Percentiles rank a stretch among this genome's conserved stretches.
Conservation (phyloP, 139 green algal species). For the Auxenochlorella pyrenoidosa region DNA sequence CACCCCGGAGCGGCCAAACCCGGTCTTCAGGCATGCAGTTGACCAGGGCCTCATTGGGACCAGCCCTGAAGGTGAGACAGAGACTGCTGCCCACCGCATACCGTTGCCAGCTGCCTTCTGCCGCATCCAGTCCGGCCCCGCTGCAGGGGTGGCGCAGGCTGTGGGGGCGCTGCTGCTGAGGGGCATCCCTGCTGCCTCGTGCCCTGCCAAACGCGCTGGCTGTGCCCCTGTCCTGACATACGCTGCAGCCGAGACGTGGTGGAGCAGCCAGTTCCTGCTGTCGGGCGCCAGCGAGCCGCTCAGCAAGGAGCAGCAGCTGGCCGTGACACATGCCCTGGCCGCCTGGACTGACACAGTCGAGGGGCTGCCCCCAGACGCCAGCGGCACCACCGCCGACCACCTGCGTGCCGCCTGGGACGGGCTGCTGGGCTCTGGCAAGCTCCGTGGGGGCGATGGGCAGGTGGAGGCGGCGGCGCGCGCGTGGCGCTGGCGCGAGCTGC, state of each 20-base stretch:
- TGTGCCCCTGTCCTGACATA: neutral
- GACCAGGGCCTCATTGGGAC: neutral
- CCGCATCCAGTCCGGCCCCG: neutral
- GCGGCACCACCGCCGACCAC: neutral
- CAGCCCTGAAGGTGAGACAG: neutral
- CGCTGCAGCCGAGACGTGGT: conserved; percentile 22
- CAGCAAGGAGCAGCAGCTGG: neutral
- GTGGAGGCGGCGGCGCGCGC: neutral
- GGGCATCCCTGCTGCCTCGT: neutral
- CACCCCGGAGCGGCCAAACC: neutral
- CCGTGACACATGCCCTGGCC: neutral
- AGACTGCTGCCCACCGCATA: neutral
- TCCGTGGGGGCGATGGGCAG: neutral
- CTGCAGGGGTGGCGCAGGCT: neutral
- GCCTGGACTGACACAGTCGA: conserved; percentile 6
- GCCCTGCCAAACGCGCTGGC: neutral
- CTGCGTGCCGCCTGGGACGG: conserved; percentile 7
- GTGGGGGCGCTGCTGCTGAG: neutral
- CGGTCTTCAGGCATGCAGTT: conserved; percentile 4
- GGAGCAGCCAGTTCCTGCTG: conserved; percentile 30
- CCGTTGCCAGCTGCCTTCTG: neutral
- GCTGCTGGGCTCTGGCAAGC: conserved; percentile 6
- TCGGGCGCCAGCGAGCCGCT: neutral
- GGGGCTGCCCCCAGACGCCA: neutral
- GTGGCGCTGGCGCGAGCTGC: conserved; percentile 34